These are phyloP conservation scores for Populus alba DNA, from an alignment of 345 rosid species.

Conservation along the genomic window DNA sequence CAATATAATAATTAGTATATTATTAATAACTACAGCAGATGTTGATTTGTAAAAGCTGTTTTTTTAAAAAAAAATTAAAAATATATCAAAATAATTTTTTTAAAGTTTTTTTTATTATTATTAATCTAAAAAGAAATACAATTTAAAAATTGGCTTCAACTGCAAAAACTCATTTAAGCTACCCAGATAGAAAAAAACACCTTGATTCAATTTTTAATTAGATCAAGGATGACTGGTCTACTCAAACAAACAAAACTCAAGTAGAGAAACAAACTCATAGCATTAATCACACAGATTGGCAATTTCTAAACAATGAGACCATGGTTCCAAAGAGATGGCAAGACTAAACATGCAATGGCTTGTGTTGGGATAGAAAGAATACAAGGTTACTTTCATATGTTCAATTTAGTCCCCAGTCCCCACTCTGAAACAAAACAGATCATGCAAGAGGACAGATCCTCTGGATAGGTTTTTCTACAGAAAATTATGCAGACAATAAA, in stretches of 20 bases:
- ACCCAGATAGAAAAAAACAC: neutral
- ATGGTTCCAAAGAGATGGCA: neutral
- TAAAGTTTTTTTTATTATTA: too few species aligned
- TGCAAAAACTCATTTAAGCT: too few species aligned
- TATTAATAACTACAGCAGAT: too few species aligned
- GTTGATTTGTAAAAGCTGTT: too few species aligned
- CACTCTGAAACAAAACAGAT: neutral
- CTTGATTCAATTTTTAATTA: neutral
- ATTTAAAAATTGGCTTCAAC: too few species aligned
- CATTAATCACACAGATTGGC: neutral
- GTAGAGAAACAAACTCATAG: neutral
- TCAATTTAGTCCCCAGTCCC: constrained; percentile 1
- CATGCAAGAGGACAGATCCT: constrained; percentile 1
- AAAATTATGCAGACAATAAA: constrained; percentile 19
- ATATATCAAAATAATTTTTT: too few species aligned
- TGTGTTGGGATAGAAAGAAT: constrained; percentile 4
- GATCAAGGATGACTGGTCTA: neutral
- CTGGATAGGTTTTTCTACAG: constrained; percentile 2
- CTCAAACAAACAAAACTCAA: neutral
- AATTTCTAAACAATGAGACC: neutral
- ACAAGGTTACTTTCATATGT: constrained; percentile 8
- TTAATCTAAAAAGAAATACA: too few species aligned
- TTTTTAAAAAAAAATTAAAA: too few species aligned
- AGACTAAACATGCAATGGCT: neutral
- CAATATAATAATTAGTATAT: too few species aligned